Base-by-base conservation (phyloP, 257 asterid species). In the Fraxinus excelsior region DNA sequence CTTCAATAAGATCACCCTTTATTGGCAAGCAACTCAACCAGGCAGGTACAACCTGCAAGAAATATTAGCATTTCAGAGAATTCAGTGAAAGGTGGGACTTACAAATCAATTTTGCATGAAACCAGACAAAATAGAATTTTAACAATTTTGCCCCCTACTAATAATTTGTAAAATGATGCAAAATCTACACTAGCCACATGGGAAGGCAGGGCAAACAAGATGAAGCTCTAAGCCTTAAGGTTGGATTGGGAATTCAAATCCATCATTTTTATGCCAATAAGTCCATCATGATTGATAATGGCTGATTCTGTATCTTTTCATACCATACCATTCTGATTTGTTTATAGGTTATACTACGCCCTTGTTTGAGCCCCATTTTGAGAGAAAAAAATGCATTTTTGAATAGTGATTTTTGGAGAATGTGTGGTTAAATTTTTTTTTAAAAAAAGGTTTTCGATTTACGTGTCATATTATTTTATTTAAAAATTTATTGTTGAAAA, bases 11-110 rank as follows among this genome's bases (percentile, higher is more conserved):
- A 82, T 96, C 98, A 70, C 94, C 91, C 85, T 93, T 96, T 82
- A 96, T 84, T 0, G 99, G 99, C 85, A 96, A 86, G 89, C 95
- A 96, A 85, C 88, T 74, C 91, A 96, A 80, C 99, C 99, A 96
- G 38, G 98, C 98, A 65, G 97, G 97, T 77, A 93, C 88, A 67
- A 96, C 94, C 99, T 96, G 87, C 28, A 46, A 79, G 80, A 29
- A 65, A 74, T 71, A 68, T 69, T 32, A 21, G 70, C 75, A 64
- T 38, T 78, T 21, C 1, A 7, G 58, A 81, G 51, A 70, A 65
- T 28, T 65, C 26, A 71, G 72, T 42, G 7, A 53, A 72, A 28
- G 31, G 21, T 18, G 21, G 10, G 25, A 40, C 67, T 8, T 21
- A 4, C 67, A 25, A 28, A 25, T 21, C 29, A 60, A 7, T 25